Evolutionary conservation across 2,329 filamentous ascomycete genomes (phyloP).

Genomic region (Byssochlamys sp.): DNA sequence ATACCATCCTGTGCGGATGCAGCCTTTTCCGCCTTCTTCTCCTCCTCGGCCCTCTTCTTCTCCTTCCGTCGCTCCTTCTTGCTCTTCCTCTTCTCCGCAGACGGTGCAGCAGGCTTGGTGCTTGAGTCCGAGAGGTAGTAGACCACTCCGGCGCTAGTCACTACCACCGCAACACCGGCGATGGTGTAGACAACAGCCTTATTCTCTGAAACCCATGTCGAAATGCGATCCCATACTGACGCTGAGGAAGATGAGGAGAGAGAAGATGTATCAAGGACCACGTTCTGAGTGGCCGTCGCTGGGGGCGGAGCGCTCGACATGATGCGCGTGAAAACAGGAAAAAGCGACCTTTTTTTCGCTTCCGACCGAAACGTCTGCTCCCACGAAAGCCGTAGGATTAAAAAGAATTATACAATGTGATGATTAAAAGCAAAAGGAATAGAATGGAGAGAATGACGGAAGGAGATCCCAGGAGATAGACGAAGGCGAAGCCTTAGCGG

Average conservation of each 20-base stretch:
- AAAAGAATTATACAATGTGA: background rate
- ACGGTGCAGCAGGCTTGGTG: constrained; percentile 24
- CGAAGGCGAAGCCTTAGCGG: background rate
- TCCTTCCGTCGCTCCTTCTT: constrained; percentile 85
- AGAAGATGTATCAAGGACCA: constrained; percentile 31
- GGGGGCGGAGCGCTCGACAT: constrained; percentile 33
- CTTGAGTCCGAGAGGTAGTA: constrained; percentile 67
- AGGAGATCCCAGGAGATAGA: background rate
- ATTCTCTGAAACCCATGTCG: constrained; percentile 87
- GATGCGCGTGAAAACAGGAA: constrained; percentile 17
- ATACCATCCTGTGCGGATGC: constrained; percentile 29
- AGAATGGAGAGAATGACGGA: background rate
- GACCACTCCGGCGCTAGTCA: constrained; percentile 80
- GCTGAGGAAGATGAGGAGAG: constrained; percentile 45
- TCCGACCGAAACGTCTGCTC: background rate
- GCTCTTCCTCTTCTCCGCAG: constrained; percentile 57
- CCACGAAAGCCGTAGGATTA: background rate
- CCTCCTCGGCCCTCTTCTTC: constrained; percentile 57
- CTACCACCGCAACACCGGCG: constrained; percentile 83
- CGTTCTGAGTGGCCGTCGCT: constrained; percentile 26
- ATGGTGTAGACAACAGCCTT: constrained; percentile 94
- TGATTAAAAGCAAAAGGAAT: background rate
- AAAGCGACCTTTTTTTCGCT: constrained; percentile 1
- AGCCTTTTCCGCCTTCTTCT: constrained; percentile 42
- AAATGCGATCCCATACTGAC: constrained; percentile 79